Evolutionary conservation across 73 alveolate genomes (phyloP).

Genomic region (Paraurostyla sp.): DNA sequence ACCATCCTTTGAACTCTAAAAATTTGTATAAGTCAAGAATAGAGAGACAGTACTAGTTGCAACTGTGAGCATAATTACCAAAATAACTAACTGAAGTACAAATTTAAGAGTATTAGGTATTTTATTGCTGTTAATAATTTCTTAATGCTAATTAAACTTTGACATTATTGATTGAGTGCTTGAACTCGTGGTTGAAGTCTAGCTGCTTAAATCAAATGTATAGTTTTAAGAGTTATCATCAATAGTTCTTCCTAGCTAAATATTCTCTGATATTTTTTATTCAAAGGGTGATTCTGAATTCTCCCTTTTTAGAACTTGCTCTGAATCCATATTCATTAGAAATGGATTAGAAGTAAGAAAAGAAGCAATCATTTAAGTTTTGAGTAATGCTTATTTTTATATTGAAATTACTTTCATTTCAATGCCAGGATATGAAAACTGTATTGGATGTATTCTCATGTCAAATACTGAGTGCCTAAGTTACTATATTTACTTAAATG

Average conservation of each 20-base stretch:
- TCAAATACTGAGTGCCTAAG: no score
- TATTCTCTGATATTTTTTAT: not conserved
- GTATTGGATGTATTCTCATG: no score
- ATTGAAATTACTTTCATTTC: no score
- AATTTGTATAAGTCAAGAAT: not conserved
- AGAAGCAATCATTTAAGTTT: no score
- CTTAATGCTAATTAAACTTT: not conserved
- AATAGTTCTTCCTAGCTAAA: not conserved
- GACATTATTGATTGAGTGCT: not conserved
- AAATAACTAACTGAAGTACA: not conserved
- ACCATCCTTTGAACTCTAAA: not conserved
- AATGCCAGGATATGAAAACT: no score
- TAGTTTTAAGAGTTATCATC: no score
- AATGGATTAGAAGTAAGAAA: no score
- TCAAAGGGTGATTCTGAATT: not conserved
- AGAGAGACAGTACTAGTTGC: constrained; percentile 13
- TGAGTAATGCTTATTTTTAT: no score
- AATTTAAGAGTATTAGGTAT: constrained; percentile 2
- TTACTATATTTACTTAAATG: no score
- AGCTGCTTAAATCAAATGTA: not conserved
- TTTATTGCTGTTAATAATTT: not conserved
- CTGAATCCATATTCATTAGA: no score
- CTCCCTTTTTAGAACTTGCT: no score
- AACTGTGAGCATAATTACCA: not conserved
- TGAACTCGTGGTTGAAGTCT: constrained; percentile 28